phyloP scores from a whole-genome alignment of 257 asterid genomes.

The Nicotiana paniculata region DNA sequence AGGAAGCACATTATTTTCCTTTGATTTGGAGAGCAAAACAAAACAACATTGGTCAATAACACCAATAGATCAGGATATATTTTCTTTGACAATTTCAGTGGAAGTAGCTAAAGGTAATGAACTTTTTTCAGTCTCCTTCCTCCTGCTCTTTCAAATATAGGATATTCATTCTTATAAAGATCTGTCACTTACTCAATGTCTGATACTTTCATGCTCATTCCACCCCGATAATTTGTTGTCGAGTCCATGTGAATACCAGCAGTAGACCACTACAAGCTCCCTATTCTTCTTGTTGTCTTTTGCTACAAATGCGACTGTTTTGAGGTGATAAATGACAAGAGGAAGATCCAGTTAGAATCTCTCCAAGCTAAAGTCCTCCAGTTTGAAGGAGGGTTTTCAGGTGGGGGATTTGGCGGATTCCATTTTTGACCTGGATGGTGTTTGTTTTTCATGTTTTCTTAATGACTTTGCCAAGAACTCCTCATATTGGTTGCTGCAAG shows the following conservation, averaged over 20 bases:
- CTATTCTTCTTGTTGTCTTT: background rate
- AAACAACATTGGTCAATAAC: background rate
- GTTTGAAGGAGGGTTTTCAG: constrained; percentile 76
- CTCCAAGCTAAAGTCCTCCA: constrained; percentile 18
- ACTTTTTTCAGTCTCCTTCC: background rate
- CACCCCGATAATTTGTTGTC: background rate
- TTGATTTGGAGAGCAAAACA: background rate
- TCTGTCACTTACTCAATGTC: background rate
- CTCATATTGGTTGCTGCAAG: background rate
- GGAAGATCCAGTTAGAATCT: background rate
- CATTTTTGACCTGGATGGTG: constrained; percentile 31
- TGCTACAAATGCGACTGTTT: background rate
- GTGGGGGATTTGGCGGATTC: constrained; percentile 62
- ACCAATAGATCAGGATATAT: background rate
- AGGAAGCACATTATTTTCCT: background rate
- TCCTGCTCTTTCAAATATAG: background rate
- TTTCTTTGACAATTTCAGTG: background rate
- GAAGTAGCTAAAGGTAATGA: background rate
- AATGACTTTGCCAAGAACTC: constrained; percentile 8
- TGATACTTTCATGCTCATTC: background rate
- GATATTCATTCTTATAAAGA: background rate
- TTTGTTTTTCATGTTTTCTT: background rate
- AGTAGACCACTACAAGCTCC: background rate
- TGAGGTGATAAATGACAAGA: background rate
- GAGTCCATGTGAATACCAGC: background rate